Evolutionary conservation across 2,329 filamentous ascomycete species (phyloP).

Genomic region (Microsporum audouinii): DNA sequence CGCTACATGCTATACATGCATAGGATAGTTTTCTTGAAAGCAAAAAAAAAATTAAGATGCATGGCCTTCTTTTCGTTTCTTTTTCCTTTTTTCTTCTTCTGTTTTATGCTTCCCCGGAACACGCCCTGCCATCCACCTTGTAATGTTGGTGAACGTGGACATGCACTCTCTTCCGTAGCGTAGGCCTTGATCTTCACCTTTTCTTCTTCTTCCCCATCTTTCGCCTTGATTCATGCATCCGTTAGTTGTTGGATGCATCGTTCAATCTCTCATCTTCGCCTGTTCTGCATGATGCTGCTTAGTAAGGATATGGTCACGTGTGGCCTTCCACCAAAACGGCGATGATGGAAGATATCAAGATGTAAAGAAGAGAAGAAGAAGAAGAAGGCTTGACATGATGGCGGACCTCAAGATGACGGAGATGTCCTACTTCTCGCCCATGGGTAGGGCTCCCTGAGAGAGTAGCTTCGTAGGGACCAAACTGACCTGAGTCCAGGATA

Average conservation of each 20-base stretch:
- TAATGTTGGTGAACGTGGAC: background rate
- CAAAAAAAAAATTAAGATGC: background rate
- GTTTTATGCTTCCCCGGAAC: too few relatives aligned
- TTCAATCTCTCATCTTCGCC: too few relatives aligned
- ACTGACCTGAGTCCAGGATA: conserved; percentile 26
- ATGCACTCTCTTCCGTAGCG: background rate
- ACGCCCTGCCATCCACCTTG: background rate
- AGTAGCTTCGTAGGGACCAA: background rate
- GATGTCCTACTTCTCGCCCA: conserved; percentile 5
- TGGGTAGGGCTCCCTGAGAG: background rate
- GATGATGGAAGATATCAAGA: background rate
- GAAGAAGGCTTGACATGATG: background rate
- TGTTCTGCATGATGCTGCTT: too few relatives aligned
- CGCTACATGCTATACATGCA: too few relatives aligned
- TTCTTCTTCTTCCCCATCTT: background rate
- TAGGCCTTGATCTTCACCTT: background rate
- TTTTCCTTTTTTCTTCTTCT: background rate
- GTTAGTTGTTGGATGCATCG: too few relatives aligned
- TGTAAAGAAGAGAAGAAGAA: background rate
- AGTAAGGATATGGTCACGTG: too few relatives aligned
- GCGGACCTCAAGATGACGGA: conserved; percentile 1
- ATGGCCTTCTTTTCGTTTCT: background rate
- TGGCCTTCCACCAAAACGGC: background rate
- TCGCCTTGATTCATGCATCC: too few relatives aligned
- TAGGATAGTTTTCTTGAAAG: too few relatives aligned